A percentile compares a stretch with the other conserved stretches of the same genome.
phyloP scores from a whole-genome alignment of 2,329 filamentous ascomycete genomes.

The Chaetomiaceae sp. region DNA sequence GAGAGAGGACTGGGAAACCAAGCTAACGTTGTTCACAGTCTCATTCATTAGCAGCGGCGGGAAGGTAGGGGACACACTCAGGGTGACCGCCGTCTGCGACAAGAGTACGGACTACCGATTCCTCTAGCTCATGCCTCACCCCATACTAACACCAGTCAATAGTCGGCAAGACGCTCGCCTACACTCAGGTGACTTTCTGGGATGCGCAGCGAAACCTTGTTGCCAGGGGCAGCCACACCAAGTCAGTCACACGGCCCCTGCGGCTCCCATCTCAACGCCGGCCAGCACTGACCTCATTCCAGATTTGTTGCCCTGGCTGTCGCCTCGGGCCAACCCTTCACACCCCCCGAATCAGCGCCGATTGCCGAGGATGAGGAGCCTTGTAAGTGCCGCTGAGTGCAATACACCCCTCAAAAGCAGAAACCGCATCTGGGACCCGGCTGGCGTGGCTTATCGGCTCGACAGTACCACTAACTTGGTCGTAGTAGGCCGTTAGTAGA shows the following conservation, averaged over 20 bases:
- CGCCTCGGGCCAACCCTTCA: conserved; percentile 1
- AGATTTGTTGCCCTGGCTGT: conserved; percentile 17
- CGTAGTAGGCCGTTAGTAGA: too few relatives aligned
- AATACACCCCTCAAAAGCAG: too few relatives aligned
- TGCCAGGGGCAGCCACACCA: conserved; percentile 62
- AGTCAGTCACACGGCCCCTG: conserved; percentile 41
- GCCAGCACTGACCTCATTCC: background rate
- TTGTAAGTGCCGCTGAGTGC: background rate
- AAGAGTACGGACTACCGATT: conserved; percentile 44
- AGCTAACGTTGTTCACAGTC: conserved; percentile 38
- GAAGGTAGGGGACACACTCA: conserved; percentile 52
- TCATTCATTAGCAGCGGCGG: conserved; percentile 59
- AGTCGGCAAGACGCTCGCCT: conserved; percentile 63
- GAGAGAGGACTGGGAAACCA: too few relatives aligned
- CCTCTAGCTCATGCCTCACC: background rate
- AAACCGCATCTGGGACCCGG: too few relatives aligned
- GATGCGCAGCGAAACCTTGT: conserved; percentile 57
- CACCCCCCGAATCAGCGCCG: background rate
- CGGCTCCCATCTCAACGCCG: background rate
- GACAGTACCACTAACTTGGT: too few relatives aligned
- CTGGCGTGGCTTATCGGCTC: too few relatives aligned
- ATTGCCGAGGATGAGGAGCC: background rate
- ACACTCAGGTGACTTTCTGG: conserved; percentile 55
- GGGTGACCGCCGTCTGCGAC: conserved; percentile 55
- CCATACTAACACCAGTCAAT: background rate